phyloP scores from a whole-genome alignment of 2,329 filamentous ascomycete genomes.

The Epichloe sibirici region DNA sequence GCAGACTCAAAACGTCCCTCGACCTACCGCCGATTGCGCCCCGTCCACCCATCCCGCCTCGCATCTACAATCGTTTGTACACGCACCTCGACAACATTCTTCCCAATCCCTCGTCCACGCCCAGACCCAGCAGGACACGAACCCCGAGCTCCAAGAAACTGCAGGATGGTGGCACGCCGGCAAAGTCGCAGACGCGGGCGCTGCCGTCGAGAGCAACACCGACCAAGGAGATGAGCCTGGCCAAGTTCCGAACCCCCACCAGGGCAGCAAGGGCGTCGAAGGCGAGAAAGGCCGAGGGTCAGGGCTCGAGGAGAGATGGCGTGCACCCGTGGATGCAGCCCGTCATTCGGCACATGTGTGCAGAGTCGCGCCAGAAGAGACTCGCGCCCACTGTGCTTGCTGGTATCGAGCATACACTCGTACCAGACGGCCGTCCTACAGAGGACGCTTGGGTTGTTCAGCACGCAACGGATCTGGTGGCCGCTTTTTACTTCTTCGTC shows the following conservation, averaged over 20 bases:
- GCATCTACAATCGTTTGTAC: constrained; percentile 76
- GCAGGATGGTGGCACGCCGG: constrained; percentile 14
- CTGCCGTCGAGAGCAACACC: constrained; percentile 32
- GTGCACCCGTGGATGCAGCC: constrained; percentile 58
- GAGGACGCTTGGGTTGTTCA: constrained; percentile 36
- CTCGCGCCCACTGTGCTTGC: constrained; percentile 64
- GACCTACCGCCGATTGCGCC: constrained; percentile 67
- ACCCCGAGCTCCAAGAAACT: constrained; percentile 23
- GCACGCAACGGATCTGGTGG: constrained; percentile 42
- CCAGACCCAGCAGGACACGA: constrained; percentile 18
- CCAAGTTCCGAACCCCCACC: constrained; percentile 27
- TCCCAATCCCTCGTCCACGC: constrained; percentile 26
- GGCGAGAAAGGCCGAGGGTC: constrained; percentile 19
- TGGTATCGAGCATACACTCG: constrained; percentile 49
- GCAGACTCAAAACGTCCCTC: constrained; percentile 60
- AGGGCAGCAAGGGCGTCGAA: constrained; percentile 27
- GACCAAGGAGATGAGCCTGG: constrained; percentile 32
- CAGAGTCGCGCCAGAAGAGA: constrained; percentile 43
- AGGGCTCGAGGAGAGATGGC: constrained; percentile 18
- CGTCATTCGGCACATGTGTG: constrained; percentile 51
- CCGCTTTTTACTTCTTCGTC: constrained; percentile 49
- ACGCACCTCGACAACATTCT: constrained; percentile 66
- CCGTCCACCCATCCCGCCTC: constrained; percentile 64
- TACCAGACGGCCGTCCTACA: constrained; percentile 29
- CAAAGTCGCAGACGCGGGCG: constrained; percentile 17